Evolutionary conservation across 192 early-diverging fungal species (phyloP).

Genomic region (Spizellomyces sp.): DNA sequence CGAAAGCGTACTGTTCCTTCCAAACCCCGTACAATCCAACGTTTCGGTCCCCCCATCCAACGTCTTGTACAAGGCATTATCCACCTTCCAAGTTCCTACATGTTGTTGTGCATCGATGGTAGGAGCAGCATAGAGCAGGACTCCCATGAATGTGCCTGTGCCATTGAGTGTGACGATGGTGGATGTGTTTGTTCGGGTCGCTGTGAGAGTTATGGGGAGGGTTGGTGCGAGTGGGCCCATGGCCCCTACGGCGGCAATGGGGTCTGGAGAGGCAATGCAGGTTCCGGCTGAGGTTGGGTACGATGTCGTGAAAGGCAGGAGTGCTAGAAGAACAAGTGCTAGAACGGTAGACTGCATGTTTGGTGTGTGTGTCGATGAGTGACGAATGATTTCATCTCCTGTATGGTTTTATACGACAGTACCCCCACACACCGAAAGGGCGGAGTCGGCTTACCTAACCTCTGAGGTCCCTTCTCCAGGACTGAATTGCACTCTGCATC

Average conservation of each 20-base stretch:
- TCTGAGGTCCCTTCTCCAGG: no score
- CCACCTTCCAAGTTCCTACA: neutral
- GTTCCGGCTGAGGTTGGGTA: conserved; percentile 2
- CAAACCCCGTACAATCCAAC: neutral
- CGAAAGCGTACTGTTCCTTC: neutral
- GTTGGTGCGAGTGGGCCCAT: neutral
- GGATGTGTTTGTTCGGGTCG: neutral
- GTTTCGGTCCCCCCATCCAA: neutral
- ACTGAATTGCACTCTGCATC: no score
- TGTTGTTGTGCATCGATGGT: neutral
- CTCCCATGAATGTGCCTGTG: neutral
- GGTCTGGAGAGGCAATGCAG: neutral
- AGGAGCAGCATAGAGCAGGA: neutral
- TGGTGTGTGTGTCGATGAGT: no score
- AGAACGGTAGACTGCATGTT: no score
- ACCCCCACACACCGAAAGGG: no score
- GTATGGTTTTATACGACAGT: no score
- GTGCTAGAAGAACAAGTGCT: no score
- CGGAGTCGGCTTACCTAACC: no score
- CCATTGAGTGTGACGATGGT: neutral
- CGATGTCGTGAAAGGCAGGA: neutral
- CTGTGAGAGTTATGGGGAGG: neutral
- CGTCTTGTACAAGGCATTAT: neutral
- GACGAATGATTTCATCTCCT: no score
- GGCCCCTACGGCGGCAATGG: neutral